A percentile compares a stretch with the other conserved stretches of the same genome.
Conservation (phyloP, 2,329 filamentous ascomycete species). For the Cryphonectria carpinicola region DNA sequence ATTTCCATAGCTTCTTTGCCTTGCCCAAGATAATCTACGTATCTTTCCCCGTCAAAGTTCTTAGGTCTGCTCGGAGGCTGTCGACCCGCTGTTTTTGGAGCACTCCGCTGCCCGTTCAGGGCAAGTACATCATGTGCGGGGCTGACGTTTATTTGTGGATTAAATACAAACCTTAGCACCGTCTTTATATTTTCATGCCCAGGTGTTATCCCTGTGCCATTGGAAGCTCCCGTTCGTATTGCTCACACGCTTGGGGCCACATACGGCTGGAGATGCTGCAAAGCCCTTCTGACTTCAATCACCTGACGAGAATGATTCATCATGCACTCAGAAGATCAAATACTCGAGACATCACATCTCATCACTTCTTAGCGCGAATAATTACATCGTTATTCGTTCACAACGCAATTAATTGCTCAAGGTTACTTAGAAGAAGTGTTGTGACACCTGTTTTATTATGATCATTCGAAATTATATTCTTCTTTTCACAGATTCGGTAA, state of each 20-base stretch:
- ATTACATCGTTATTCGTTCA: neutral
- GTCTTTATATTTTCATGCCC: neutral
- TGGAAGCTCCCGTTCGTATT: neutral
- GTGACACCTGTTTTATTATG: neutral
- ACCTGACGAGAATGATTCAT: neutral
- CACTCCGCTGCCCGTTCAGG: neutral
- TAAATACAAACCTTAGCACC: neutral
- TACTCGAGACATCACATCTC: neutral
- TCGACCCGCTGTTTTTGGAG: neutral
- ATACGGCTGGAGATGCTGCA: neutral
- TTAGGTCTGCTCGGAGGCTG: neutral
- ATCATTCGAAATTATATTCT: neutral
- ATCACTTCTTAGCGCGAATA: neutral
- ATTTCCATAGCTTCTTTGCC: neutral
- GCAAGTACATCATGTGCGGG: neutral
- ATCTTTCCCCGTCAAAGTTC: neutral
- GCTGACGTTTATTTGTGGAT: neutral
- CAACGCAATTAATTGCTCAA: neutral
- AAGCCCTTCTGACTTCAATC: neutral
- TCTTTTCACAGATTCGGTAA: conserved; percentile 18
- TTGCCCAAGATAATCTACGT: neutral
- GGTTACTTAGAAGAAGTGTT: neutral
- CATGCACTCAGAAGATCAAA: neutral
- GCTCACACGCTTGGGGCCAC: neutral
- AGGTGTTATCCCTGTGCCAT: neutral